Evolutionary conservation across 2,329 filamentous ascomycete genomes (phyloP).

Genomic region (Diaporthe capsici): DNA sequence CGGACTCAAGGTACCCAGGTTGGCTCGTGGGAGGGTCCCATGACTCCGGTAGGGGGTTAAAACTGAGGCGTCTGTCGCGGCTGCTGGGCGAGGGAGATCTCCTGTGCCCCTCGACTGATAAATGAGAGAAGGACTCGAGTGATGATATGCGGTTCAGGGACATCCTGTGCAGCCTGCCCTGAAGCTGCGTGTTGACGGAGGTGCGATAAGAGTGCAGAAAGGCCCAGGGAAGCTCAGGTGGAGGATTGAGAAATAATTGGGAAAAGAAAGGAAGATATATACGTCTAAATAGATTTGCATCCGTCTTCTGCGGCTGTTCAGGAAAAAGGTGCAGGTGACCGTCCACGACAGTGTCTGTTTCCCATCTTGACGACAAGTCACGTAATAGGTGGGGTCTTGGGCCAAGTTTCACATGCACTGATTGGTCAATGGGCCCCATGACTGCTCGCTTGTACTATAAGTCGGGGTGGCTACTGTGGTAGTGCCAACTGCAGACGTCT

Average conservation of each 20-base stretch:
- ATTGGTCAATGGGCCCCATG: slow-evolving; percentile 25
- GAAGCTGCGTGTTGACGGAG: neutral
- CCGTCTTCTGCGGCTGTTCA: slow-evolving; percentile 13
- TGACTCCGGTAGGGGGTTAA: slow-evolving; percentile 68
- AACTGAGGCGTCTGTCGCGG: slow-evolving; percentile 64
- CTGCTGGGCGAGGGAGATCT: slow-evolving; percentile 62
- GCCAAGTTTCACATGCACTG: neutral
- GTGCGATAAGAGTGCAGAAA: neutral
- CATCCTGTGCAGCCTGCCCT: slow-evolving; percentile 53
- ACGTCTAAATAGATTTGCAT: neutral
- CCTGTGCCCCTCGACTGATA: slow-evolving; percentile 55
- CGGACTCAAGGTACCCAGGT: slow-evolving; percentile 59
- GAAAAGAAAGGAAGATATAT: neutral
- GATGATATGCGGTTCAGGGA: slow-evolving; percentile 67
- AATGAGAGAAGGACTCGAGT: slow-evolving; percentile 65
- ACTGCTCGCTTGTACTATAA: slow-evolving; percentile 1
- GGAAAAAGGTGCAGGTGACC: slow-evolving; percentile 17
- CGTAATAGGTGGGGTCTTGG: slow-evolving; percentile 12
- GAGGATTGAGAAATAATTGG: neutral
- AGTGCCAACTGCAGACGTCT: neutral
- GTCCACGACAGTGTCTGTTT: slow-evolving; percentile 3
- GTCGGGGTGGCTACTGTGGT: neutral
- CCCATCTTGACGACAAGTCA: slow-evolving; percentile 8
- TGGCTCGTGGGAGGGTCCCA: slow-evolving; percentile 61
- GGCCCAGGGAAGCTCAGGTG: neutral